Evolutionary conservation across 177 flowering plant genomes (phyloP), one percentile per base, ranked within the genome.

Genomic region (Vitis hybrid): DNA sequence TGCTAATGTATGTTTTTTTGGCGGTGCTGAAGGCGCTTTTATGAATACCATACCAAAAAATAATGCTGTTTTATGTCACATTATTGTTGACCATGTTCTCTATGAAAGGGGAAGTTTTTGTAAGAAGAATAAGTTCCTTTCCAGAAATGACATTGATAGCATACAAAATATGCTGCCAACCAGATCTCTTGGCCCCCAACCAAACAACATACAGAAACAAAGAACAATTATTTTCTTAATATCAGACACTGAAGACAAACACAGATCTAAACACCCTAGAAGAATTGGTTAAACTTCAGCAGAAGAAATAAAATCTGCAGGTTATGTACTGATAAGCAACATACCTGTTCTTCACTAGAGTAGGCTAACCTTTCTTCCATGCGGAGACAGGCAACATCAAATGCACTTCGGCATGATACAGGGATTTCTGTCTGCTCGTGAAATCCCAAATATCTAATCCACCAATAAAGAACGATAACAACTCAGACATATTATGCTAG

Each of bases 291-390:
- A 40, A 40, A 40, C 46, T 40, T 40, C 8, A 40, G 46, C 6
- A 40, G 46, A 40, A 51, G 51, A 27, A 65, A 77, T 55, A 40
- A 4, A 69, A 65, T 50, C 46, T 52, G 24, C 35, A 14, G 54
- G 58, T 18, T 17, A 12, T 12, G 8, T 30, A 7, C 8, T n/a
- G 46, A 60, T 2, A 12, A 27, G 59, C n/a, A 17, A 66, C 6
- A 17, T 82, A 93, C 99, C 93, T 91, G 87, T 74, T 95, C 98
- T 57, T 73, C 67, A 70, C 76, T 65, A 18, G 91, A 76, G 80
- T 90, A 95, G n/a, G 92, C 80, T 69, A 93, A 66, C 71, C 82
- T 87, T 78, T 91, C 93, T 78, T 91, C 97, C 99, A 96, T 96
- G 63, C 90, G 79, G 52, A 77, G 74, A 76, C 98, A 93, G 60